Percentiles rank a stretch among this genome's conserved stretches.
Evolutionary conservation across 2,329 filamentous ascomycete genomes (phyloP).

Genomic region (Blastomyces percursus): DNA sequence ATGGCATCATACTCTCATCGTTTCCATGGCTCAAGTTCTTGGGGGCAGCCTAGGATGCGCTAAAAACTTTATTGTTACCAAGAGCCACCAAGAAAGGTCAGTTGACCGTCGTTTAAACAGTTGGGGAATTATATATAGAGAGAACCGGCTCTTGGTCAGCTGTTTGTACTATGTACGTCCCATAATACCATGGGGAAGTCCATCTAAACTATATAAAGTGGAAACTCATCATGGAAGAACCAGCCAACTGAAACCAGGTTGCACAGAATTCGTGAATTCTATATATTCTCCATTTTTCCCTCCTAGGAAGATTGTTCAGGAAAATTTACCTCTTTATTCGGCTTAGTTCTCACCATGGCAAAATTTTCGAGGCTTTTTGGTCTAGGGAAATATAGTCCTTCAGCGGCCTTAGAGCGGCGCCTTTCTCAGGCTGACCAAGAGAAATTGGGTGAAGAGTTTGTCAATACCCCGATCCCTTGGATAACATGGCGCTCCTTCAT

Average conservation of each 20-base stretch:
- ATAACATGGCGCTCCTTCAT: slow-evolving; percentile 35
- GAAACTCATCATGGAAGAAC: neutral
- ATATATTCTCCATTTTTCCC: neutral
- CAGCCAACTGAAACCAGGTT: neutral
- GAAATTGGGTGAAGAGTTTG: slow-evolving; percentile 17
- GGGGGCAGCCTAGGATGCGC: neutral
- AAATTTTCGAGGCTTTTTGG: neutral
- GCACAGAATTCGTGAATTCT: neutral
- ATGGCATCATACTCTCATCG: neutral
- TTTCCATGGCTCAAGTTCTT: neutral
- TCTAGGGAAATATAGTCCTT: neutral
- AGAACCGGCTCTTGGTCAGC: neutral
- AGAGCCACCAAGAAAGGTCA: neutral
- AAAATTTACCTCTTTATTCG: neutral
- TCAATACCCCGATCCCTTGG: slow-evolving; percentile 35
- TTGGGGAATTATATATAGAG: neutral
- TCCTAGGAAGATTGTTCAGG: neutral
- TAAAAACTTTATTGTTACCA: neutral
- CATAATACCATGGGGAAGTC: neutral
- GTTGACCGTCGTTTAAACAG: neutral
- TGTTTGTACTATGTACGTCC: neutral
- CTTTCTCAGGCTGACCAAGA: neutral
- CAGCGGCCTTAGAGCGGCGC: slow-evolving; percentile 1
- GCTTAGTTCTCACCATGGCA: neutral
- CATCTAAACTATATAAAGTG: neutral